Evolutionary conservation across 2,329 filamentous ascomycete genomes (phyloP).

Genomic region (Fusarium pininemorale): DNA sequence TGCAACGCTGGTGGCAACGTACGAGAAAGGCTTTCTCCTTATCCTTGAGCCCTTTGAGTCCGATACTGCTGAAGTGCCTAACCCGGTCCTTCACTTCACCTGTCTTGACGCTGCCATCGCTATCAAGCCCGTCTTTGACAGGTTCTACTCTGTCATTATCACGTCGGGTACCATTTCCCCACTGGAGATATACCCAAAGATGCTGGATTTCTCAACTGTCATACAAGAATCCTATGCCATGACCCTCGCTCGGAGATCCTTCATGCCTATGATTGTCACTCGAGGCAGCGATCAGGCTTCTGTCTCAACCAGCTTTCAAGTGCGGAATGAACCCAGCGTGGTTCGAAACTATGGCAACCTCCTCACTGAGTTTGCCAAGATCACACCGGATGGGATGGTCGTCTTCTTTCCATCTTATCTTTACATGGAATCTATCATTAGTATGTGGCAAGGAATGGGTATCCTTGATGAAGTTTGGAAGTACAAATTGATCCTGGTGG

Average conservation of each 20-base stretch:
- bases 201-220: constrained; percentile 92
- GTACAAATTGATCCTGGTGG: constrained; percentile 97
- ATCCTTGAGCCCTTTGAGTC: constrained; percentile 98
- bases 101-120: constrained; percentile 97
- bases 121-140: constrained; percentile 96
- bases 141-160: constrained; percentile 98
- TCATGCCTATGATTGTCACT: constrained; percentile 97
- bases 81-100: constrained; percentile 96
- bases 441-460: constrained; percentile 99
- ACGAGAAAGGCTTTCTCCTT: constrained; percentile 94
- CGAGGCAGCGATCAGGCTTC: constrained; percentile 92
- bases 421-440: constrained; percentile 99
- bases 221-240: constrained; percentile 98
- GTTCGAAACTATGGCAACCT: constrained; percentile 96
- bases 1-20: constrained; percentile 93
- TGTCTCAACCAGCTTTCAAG: constrained; percentile 93
- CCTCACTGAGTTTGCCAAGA: constrained; percentile 92
- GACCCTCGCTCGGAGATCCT: constrained; percentile 93
- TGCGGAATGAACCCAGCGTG: constrained; percentile 95
- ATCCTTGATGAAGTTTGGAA: constrained; percentile 99
- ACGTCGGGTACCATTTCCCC: constrained; percentile 97
- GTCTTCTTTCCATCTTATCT: constrained; percentile 99
- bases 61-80: constrained; percentile 92
- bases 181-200: constrained; percentile 98
- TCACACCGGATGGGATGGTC: constrained; percentile 97